Evolutionary conservation across 1,139 yeast genomes (phyloP), one percentile per base, ranked within the genome.

Genomic region (Saccharomycopsis hybrid): DNA sequence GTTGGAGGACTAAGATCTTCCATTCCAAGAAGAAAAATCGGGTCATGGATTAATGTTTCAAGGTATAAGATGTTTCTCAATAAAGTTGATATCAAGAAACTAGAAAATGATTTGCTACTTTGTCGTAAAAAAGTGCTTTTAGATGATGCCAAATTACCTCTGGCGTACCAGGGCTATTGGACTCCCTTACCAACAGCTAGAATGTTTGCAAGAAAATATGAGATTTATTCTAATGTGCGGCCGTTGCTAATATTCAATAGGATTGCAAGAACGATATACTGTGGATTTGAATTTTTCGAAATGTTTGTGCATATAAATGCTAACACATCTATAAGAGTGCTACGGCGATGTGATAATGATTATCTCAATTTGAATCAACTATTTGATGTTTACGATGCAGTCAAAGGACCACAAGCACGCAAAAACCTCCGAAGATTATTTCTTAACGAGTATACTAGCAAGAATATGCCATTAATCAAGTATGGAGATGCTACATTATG

Each of bases 221-320:
- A 41, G 9, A 43, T 50, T n/a, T 43, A 29, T 28, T 35, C 46
- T n/a, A 27, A 39, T 18, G 29, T 50, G 2, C 24, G 29, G 28
- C 53, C 53, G 9, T 44, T 50, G 29, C 29, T 50, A 8, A n/a
- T 27, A 1, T 46, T 50, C 29, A 44, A 46, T 25, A 27, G 46
- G 7, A 25, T 50, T 13, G 50, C 48, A 9, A 31, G 24, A 7
- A 47, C 50, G 3, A 11, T 39, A 9, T 50, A 50, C 40, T 46
- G 50, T 32, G 53, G 53, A 4, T 43, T 43, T 25, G 40, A 43
- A 28, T 50, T 46, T 33, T 50, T 43, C 40, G 53, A 50, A 33
- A 29, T 36, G 5, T 50, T 50, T 40, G 53, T 39, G n/a, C 31
- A 39, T 11, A 24, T 43, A 18, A 43, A 42, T n/a, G 33, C 18